phyloP scores from a whole-genome alignment of 106 monocot species.

The Apostasia shenzhenica region DNA sequence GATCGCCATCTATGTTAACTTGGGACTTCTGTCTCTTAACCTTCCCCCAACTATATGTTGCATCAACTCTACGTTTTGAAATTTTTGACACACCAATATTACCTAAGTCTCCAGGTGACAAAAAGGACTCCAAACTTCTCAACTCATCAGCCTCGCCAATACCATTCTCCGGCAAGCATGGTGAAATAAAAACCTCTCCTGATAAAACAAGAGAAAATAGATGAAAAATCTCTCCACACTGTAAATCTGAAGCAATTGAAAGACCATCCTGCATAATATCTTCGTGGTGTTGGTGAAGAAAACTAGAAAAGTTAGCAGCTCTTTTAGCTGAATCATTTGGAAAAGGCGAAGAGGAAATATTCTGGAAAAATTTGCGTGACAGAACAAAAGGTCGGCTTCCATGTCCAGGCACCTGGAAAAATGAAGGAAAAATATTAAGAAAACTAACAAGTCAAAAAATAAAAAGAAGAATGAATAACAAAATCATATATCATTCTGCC shows the following conservation, averaged over 20 bases:
- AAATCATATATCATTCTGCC: neutral
- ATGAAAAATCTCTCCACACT: slow-evolving; percentile 85
- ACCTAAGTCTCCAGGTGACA: slow-evolving; percentile 1
- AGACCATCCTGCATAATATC: slow-evolving; percentile 34
- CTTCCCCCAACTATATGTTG: slow-evolving; percentile 16
- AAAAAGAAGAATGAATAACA: neutral
- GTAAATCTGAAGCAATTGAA: slow-evolving; percentile 43
- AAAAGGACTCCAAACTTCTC: slow-evolving; percentile 10
- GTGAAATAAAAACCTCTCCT: slow-evolving; percentile 49
- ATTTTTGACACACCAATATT: slow-evolving; percentile 8
- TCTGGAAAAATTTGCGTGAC: slow-evolving; percentile 54
- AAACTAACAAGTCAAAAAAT: neutral
- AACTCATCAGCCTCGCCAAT: slow-evolving; percentile 70
- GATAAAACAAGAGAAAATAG: slow-evolving; percentile 72
- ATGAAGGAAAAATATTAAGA: slow-evolving; percentile 1
- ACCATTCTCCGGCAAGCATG: slow-evolving; percentile 68
- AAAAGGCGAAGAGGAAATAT: slow-evolving; percentile 73
- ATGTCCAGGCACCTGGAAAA: slow-evolving; percentile 54
- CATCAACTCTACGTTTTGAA: slow-evolving; percentile 27
- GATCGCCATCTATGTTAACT: slow-evolving; percentile 42
- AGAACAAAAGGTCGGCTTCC: slow-evolving; percentile 64
- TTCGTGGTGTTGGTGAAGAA: slow-evolving; percentile 49
- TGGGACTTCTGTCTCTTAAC: slow-evolving; percentile 41
- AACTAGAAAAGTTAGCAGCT: slow-evolving; percentile 46
- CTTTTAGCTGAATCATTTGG: slow-evolving; percentile 83